These are phyloP conservation scores for Solanum chacoense DNA, from an alignment of 305 asterid genomes.

Conservation along the genomic window DNA sequence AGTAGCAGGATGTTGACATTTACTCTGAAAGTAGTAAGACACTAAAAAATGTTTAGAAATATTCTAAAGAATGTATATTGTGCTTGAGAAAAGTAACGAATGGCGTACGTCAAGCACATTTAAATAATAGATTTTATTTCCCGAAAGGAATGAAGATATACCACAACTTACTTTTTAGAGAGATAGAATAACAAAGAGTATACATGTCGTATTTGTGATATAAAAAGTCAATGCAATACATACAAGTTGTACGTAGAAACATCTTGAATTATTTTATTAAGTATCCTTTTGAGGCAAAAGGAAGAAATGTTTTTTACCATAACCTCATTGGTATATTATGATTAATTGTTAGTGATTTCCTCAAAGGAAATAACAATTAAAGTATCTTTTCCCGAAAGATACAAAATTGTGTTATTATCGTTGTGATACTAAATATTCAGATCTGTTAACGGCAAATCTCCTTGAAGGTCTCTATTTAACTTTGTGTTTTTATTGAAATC, in stretches of 20 bases:
- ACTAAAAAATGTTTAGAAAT: background rate
- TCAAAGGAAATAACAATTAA: background rate
- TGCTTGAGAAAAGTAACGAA: background rate
- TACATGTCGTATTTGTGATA: background rate
- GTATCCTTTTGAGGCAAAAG: background rate
- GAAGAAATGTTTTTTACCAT: background rate
- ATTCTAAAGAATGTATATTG: background rate
- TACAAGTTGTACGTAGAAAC: background rate
- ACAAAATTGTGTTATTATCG: background rate
- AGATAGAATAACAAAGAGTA: background rate
- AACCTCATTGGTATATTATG: background rate
- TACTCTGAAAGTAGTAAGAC: background rate
- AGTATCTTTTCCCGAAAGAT: background rate
- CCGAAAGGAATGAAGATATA: background rate
- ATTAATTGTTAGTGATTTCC: background rate
- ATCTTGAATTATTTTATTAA: background rate
- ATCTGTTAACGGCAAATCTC: background rate
- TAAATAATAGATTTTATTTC: background rate
- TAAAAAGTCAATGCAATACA: background rate
- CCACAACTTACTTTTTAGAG: background rate
- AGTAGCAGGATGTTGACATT: background rate
- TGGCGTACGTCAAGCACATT: background rate
- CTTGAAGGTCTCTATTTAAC: background rate
- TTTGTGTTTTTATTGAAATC: background rate
- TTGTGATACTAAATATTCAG: background rate